Evolutionary conservation across 345 rosid genomes (phyloP), one percentile per base, ranked within the genome.

Genomic region (Laguncularia racemosa): DNA sequence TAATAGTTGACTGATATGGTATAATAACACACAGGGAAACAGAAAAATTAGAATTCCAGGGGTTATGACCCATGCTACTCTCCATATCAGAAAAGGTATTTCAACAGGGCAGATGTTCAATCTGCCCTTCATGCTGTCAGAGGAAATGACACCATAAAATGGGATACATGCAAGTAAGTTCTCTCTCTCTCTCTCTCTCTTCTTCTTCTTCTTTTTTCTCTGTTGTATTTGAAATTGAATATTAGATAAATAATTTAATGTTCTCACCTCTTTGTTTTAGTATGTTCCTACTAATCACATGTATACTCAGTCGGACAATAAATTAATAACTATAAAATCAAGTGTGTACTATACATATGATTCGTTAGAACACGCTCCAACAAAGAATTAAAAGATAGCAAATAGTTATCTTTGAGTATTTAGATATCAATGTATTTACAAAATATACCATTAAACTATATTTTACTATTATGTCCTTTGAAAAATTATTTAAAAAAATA

Each of bases 41-140:
- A 73, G 76, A 46, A 73, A 77, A 61, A 18, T 61, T 57, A 78
- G 71, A 58, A 73, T 78, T 58, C 73, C 40, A 7, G 86, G 76
- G 62, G 90, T 10, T 78, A 67, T 14, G 81, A 84, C 53, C 86
- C 86, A 23, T 84, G 86, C 61, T 81, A 67, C 63, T 73, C 79
- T 38, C 47, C 18, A 18, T 56, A 84, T 7, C 53, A 76, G 18
- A 70, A 65, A 57, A 45, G 59, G 40, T 81, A 81, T 70, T 81
- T 84, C 66, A 84, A 81, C 53, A 67, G 81, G 47, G 55, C 47
- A 15, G 81, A 78, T 71, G 84, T 81, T 60, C 82, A 75, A 53
- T 18, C 73, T 44, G 63, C 90, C 48, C 72, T 84, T 59, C 86
- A 76, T 71, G 90, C 71, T 14, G 57, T 51, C 10, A 70, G 45